phyloP scores from a whole-genome alignment of 176 grass and related monocot genomes.

The Lolium multiflorum region DNA sequence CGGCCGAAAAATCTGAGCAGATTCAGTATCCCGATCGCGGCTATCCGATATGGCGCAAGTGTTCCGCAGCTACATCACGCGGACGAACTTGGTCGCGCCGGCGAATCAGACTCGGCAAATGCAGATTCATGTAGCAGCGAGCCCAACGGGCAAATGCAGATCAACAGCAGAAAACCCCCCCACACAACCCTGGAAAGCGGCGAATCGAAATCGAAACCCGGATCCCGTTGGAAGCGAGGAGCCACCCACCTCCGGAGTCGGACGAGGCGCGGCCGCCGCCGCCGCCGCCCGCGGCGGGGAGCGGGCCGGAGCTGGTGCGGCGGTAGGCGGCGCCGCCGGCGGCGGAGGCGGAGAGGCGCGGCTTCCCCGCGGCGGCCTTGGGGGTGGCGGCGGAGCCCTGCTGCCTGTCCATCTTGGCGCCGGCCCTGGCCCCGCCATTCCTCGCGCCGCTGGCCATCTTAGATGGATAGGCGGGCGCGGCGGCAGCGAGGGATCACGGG shows the following conservation, averaged over 20 bases:
- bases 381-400: slow-evolving; percentile 66
- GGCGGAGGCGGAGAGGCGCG: slow-evolving; percentile 48
- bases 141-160: slow-evolving; percentile 34
- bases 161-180: not conserved
- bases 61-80: not conserved
- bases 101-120: not conserved
- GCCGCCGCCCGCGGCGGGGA: slow-evolving; percentile 39
- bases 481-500: slow-evolving; percentile 36
- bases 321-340: slow-evolving; percentile 52
- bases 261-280: slow-evolving; percentile 30
- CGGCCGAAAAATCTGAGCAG: not conserved
- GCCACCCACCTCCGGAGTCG: slow-evolving; percentile 72
- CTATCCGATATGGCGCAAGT: not conserved
- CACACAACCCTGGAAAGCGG: not conserved
- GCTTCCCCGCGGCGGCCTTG: slow-evolving; percentile 72
- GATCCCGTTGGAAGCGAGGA: not conserved
- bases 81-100: not conserved
- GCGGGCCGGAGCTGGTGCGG: slow-evolving; percentile 64
- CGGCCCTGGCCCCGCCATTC: slow-evolving; percentile 67
- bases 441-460: slow-evolving; percentile 62
- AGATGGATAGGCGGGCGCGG: not conserved
- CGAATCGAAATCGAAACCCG: slow-evolving; percentile 46
- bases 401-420: slow-evolving; percentile 71
- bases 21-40: not conserved
- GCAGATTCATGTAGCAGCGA: slow-evolving; percentile 8